A percentile compares a stretch with the other conserved stretches of the same genome.
These are phyloP conservation scores for Rhodosporidiobolus sp. DNA, from an alignment of 768 basidiomycete species.

Conservation along the genomic window DNA sequence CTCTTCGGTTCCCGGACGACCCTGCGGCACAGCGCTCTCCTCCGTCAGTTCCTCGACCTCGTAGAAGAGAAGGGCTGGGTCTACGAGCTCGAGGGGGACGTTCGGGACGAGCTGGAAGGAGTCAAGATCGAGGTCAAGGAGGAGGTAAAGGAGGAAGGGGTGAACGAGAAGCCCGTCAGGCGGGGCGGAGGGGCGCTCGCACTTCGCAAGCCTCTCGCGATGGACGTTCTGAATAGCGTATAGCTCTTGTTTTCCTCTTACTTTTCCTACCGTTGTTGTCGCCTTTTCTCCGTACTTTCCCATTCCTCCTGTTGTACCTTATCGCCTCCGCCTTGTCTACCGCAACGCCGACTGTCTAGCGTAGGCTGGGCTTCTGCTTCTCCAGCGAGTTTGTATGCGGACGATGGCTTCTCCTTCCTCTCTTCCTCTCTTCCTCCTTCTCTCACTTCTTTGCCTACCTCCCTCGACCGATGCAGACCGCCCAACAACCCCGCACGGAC, in stretches of 20 bases:
- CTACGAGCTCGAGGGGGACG: constrained; percentile 57
- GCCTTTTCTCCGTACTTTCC: no score
- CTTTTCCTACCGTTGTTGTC: no score
- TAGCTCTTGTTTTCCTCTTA: background rate
- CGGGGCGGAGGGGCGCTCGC: constrained; percentile 26
- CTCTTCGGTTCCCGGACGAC: constrained; percentile 85
- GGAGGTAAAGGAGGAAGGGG: background rate
- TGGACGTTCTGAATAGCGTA: constrained; percentile 40
- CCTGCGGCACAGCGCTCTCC: constrained; percentile 56
- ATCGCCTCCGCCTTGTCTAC: no score
- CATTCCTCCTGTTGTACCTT: no score
- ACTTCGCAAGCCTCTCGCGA: constrained; percentile 28
- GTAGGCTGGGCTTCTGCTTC: no score
- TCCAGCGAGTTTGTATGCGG: no score
- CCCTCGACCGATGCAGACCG: no score
- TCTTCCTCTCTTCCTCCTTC: no score
- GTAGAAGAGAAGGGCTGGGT: constrained; percentile 75
- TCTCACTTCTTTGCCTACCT: no score
- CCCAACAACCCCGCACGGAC: no score
- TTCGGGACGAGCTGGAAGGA: background rate
- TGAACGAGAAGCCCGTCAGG: background rate
- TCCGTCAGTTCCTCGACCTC: constrained; percentile 71
- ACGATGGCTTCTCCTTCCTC: no score
- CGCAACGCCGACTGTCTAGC: no score
- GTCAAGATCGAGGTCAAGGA: background rate